Evolutionary conservation across 495 filamentous ascomycete species (phyloP).

Genomic region (Clohesyomyces aquaticus): DNA sequence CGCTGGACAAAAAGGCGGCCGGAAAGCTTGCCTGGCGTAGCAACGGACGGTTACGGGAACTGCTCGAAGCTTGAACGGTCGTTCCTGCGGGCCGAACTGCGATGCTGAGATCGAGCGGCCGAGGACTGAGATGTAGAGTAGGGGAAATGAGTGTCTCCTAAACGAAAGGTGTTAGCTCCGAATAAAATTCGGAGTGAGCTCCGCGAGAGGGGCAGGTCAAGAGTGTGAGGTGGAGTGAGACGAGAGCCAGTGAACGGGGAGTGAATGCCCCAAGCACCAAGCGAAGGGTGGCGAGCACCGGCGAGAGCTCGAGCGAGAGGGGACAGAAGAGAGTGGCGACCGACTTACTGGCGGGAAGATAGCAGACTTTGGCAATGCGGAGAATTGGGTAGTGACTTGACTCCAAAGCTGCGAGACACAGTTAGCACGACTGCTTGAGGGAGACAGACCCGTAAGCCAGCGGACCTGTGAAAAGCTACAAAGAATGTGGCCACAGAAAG

Average conservation of each 20-base stretch:
- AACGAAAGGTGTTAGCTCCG: neutral
- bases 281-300: neutral
- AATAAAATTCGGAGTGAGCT: neutral
- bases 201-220: neutral
- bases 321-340: neutral
- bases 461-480: conserved; percentile 42
- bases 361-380: conserved; percentile 39
- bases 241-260: no score
- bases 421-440: conserved; percentile 4
- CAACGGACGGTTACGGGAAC: no score
- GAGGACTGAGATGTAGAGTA: neutral
- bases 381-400: conserved; percentile 35
- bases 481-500: conserved; percentile 44
- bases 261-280: neutral
- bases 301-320: neutral
- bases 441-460: neutral
- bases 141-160: neutral
- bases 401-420: conserved; percentile 35
- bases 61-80: no score
- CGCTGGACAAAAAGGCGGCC: no score
- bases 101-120: neutral
- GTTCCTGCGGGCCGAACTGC: no score
- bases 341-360: conserved; percentile 34
- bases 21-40: no score
- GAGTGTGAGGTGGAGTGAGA: neutral